Conservation (phyloP, 2,329 filamentous ascomycete species). For the Monosporascus sp. region DNA sequence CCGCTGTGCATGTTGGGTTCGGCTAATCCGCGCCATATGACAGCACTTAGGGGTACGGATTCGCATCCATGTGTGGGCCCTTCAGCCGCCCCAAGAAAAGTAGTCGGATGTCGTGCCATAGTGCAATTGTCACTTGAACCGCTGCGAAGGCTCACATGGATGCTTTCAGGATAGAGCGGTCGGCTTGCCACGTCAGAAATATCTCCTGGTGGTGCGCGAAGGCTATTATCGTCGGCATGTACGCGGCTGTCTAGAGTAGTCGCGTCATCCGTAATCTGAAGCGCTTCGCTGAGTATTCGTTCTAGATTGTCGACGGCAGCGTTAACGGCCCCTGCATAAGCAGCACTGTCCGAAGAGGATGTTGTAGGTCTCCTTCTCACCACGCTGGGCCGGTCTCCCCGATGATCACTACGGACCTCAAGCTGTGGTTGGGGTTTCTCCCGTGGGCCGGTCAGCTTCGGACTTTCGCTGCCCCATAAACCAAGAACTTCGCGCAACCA, state of each 20-base stretch:
- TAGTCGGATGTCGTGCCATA: constrained; percentile 3
- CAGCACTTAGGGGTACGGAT: constrained; percentile 3
- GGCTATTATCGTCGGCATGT: constrained; percentile 18
- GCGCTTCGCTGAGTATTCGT: constrained; percentile 40
- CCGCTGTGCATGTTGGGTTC: constrained; percentile 14
- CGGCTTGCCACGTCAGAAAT: constrained; percentile 6
- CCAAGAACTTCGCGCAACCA: constrained; percentile 26
- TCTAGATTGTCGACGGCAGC: constrained; percentile 35
- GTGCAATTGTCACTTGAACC: constrained; percentile 11
- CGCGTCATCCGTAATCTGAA: constrained; percentile 38
- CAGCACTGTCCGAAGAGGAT: constrained; percentile 20
- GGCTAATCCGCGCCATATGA: constrained; percentile 3
- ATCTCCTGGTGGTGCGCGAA: constrained; percentile 6
- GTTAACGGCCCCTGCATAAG: constrained; percentile 18
- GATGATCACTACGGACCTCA: constrained; percentile 13
- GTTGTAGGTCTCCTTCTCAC: constrained; percentile 17
- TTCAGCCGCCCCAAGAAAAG: constrained; percentile 11
- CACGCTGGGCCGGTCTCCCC: constrained; percentile 4
- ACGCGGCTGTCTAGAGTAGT: constrained; percentile 25
- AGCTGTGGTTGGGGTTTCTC: constrained; percentile 18
- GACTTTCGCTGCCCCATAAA: constrained; percentile 6
- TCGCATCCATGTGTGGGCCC: constrained; percentile 8
- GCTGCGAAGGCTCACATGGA: constrained; percentile 12
- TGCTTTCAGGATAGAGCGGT: constrained; percentile 8
- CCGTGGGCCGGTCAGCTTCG: constrained; percentile 21